Evolutionary conservation across 345 rosid species (phyloP).

Genomic region (Syzygium aqueum): DNA sequence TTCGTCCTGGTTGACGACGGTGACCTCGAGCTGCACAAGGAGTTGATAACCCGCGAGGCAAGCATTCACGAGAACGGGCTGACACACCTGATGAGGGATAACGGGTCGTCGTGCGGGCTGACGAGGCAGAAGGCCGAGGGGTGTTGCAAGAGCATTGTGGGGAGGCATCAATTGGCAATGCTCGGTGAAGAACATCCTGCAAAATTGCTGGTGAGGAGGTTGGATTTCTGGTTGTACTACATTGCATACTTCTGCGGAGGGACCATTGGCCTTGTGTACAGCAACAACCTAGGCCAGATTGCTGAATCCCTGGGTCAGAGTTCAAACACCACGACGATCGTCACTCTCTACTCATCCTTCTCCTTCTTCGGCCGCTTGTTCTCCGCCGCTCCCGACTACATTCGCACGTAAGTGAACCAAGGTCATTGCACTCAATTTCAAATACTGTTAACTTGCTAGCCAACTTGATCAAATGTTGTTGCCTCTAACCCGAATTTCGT

Average conservation of each 20-base stretch:
- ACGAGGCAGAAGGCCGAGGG: constrained; percentile 16
- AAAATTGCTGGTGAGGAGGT: constrained; percentile 39
- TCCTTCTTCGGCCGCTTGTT: constrained; percentile 96
- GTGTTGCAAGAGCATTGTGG: constrained; percentile 41
- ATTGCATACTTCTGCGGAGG: constrained; percentile 86
- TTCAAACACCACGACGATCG: constrained; percentile 46
- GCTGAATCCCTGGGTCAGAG: constrained; percentile 75
- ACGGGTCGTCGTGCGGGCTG: constrained; percentile 6
- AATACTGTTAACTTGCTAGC: neutral
- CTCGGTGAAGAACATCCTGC: constrained; percentile 78
- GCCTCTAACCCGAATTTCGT: neutral
- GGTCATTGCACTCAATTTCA: neutral
- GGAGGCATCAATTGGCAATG: constrained; percentile 43
- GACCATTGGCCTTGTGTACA: constrained; percentile 90
- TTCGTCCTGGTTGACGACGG: constrained; percentile 79
- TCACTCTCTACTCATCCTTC: constrained; percentile 84
- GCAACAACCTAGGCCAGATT: constrained; percentile 93
- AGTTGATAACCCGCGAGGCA: constrained; percentile 35
- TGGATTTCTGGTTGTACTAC: constrained; percentile 91
- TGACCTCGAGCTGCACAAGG: constrained; percentile 86
- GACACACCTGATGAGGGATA: constrained; percentile 10
- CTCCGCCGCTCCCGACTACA: constrained; percentile 82
- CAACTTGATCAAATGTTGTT: neutral
- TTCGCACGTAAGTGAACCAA: constrained; percentile 50
- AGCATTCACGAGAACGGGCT: constrained; percentile 21